A percentile compares a stretch with the other conserved stretches of the same genome.
phyloP scores from a whole-genome alignment of 352 stramenopile genomes.

The Globisporangium acanthophoron region DNA sequence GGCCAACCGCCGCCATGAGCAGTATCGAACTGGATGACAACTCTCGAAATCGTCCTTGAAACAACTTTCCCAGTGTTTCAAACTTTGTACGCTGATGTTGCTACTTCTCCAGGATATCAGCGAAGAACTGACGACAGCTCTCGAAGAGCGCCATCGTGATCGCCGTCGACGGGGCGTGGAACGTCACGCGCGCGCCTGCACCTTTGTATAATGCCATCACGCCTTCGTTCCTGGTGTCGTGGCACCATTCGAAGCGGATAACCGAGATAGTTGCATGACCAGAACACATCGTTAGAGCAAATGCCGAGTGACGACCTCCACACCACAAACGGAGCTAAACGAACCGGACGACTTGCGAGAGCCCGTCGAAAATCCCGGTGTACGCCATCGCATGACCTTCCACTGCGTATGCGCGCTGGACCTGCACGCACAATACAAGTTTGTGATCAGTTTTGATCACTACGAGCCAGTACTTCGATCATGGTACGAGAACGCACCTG shows the following conservation, averaged over 20 bases:
- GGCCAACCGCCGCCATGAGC: too few relatives aligned
- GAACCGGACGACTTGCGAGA: constrained; percentile 73
- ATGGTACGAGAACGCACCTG: constrained; percentile 60
- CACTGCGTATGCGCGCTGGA: constrained; percentile 41
- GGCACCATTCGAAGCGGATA: constrained; percentile 1
- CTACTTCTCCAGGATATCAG: constrained; percentile 33
- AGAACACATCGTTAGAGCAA: constrained; percentile 3
- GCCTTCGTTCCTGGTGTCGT: constrained; percentile 69
- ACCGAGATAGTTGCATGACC: neutral
- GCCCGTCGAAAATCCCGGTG: constrained; percentile 79
- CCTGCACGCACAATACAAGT: constrained; percentile 20
- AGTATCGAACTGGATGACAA: too few relatives aligned
- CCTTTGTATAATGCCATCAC: constrained; percentile 92
- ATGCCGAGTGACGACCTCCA: neutral
- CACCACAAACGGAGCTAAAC: constrained; percentile 7
- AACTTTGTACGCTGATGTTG: neutral
- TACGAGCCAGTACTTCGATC: neutral
- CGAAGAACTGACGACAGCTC: constrained; percentile 66
- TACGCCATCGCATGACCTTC: constrained; percentile 32
- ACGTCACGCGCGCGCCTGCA: constrained; percentile 90
- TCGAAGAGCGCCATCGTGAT: constrained; percentile 98
- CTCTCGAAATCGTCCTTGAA: too few relatives aligned
- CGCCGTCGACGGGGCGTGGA: constrained; percentile 94
- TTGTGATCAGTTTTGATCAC: neutral
- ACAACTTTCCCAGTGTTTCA: too few relatives aligned